Base-by-base conservation (phyloP, 116 monocot species). In the Zostera marina region DNA sequence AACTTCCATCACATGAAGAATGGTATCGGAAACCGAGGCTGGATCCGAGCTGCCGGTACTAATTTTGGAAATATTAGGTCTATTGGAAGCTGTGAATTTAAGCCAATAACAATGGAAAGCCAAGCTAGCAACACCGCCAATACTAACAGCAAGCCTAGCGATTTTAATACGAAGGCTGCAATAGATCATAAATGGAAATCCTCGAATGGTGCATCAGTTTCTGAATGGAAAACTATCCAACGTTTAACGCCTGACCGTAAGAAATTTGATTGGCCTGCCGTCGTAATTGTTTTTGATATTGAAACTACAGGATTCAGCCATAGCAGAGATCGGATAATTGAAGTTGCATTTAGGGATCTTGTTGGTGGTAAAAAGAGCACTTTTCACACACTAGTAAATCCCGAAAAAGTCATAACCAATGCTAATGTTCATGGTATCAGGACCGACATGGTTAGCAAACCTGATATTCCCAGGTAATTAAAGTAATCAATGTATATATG, bases 281-380 rank as follows among this genome's bases (percentile, higher is more conserved):
- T 71, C 42, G 59, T 91, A 47, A 54, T 91, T 42, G 90, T 77
- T 58, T 78, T 91, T 62, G 90, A 91, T 57, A 81, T 81, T 57
- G 90, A 91, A 61, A 91, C 90, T 22, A 84, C 85, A 43, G 85
- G 90, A 11, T 66, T 84, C 26, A 74, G 76, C 70, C 66, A 67
- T 23, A 44, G n/a, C n/a, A n/a, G 42, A 20, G 81, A 76, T 12
- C 78, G 90, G 47, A 91, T 91, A 23, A 79, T 91, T 61, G 90
- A 91, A 63, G 67, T 91, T 59, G 90, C 85, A 39, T 60, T 81
- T 44, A 74, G 90, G 8, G 84, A 91, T 76, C 81, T 84, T 44
- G 52, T 47, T 11, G 90, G 90, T 11, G 90, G 90, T 24, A 70
- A 56, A 49, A 79, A 91, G n/a, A 91, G 90, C 59, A 81, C 85